phyloP scores from a whole-genome alignment of 331 rosid species.

The Rhamnella rubrinervis region DNA sequence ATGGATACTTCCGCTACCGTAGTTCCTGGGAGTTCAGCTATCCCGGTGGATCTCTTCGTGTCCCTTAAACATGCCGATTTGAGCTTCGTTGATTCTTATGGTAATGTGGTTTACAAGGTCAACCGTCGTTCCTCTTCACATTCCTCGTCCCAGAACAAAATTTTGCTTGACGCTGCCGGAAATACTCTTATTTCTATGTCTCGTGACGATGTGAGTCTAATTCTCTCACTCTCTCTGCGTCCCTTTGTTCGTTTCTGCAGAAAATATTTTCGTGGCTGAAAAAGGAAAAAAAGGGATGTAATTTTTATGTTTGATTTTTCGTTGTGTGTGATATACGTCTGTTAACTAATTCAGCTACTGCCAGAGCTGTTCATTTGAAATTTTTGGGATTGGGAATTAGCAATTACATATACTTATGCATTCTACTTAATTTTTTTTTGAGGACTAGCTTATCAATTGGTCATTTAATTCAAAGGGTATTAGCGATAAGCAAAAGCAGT shows the following conservation, averaged over 20 bases:
- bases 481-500: too few relatives aligned
- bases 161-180: constrained; percentile 52
- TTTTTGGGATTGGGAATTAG: neutral
- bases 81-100: constrained; percentile 46
- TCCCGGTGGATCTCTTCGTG: constrained; percentile 79
- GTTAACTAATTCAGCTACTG: neutral
- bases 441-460: neutral
- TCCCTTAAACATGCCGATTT: constrained; percentile 54
- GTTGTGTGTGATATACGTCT: neutral
- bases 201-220: constrained; percentile 41
- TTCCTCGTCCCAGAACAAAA: constrained; percentile 36
- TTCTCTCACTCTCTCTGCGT: neutral
- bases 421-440: neutral
- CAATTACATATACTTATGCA: neutral
- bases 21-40: constrained; percentile 20
- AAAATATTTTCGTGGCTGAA: neutral
- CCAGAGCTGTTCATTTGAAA: neutral
- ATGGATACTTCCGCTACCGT: constrained; percentile 14
- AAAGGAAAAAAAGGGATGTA: neutral
- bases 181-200: constrained; percentile 50
- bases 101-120: constrained; percentile 42
- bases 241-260: neutral
- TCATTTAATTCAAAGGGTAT: too few relatives aligned
- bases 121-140: constrained; percentile 36
- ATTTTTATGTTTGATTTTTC: neutral